Percentiles rank a stretch among this genome's conserved stretches.
Conservation (phyloP, 495 filamentous ascomycete genomes). For the Haplographium delicatum region DNA sequence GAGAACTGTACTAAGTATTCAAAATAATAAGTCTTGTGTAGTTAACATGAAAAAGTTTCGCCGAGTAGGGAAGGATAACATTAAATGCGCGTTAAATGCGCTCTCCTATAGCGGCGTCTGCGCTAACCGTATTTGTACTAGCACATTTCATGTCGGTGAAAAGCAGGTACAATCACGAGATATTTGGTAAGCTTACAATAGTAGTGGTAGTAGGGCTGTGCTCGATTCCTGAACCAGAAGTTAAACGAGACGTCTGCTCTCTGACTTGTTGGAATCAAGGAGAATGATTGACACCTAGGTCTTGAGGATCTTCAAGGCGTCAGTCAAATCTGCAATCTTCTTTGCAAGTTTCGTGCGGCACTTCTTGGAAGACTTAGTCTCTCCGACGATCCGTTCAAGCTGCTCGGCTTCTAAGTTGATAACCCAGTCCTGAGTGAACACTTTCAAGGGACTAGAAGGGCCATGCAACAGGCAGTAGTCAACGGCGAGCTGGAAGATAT, state of each 20-base stretch:
- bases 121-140: too few species aligned
- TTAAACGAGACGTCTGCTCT: background rate
- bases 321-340: constrained; percentile 21
- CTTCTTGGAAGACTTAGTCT: constrained; percentile 24
- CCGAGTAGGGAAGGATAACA: background rate
- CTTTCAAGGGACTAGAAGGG: constrained; percentile 25
- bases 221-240: background rate
- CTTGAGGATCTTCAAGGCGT: constrained; percentile 19
- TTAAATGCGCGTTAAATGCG: background rate
- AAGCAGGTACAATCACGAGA: too few species aligned
- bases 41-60: background rate
- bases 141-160: too few species aligned
- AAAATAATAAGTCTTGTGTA: background rate
- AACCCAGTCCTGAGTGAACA: constrained; percentile 28
- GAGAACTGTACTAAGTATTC: background rate
- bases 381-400: constrained; percentile 35
- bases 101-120: too few species aligned
- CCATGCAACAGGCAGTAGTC: constrained; percentile 31
- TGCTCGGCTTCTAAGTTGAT: constrained; percentile 25
- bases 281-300: constrained; percentile 15
- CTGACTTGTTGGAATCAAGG: constrained; percentile 9
- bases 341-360: constrained; percentile 21
- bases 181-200: too few species aligned
- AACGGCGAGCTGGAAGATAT: constrained; percentile 20
- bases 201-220: too few species aligned